Evolutionary conservation across 345 rosid genomes (phyloP).

Genomic region (Eucalyptus virginea): DNA sequence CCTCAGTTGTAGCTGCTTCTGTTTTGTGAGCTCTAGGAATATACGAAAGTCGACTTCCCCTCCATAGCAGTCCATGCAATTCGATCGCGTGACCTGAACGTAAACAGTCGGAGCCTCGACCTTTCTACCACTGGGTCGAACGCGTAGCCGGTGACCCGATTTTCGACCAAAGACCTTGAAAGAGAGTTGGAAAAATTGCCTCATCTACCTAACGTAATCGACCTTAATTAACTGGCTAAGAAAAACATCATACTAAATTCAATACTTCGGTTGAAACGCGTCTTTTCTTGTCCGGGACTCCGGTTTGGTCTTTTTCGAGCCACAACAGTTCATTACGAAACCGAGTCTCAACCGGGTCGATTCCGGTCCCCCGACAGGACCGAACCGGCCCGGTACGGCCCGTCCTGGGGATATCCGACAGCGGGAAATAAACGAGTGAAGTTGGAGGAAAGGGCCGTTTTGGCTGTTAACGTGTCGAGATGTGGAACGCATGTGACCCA

Average conservation of each 20-base stretch:
- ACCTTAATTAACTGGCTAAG: not conserved
- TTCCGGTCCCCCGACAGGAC: not conserved
- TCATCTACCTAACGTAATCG: not conserved
- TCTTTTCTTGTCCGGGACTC: not conserved
- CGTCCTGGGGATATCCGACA: not conserved
- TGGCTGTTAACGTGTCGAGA: not conserved
- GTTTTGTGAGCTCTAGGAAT: not conserved
- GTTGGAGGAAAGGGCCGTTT: not conserved
- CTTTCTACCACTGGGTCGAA: not conserved
- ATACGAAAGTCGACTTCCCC: not conserved
- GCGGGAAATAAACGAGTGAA: not conserved
- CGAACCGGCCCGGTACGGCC: not conserved
- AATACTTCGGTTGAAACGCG: not conserved
- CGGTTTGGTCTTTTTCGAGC: not conserved
- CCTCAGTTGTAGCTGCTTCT: not conserved
- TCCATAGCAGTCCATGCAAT: not conserved
- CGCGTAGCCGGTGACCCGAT: not conserved
- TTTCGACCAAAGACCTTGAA: not conserved
- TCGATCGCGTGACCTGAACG: not conserved
- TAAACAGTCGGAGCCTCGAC: not conserved
- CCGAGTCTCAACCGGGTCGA: not conserved
- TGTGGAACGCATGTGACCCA: not conserved
- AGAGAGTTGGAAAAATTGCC: not conserved
- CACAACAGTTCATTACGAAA: not conserved
- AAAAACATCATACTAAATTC: not conserved